phyloP scores from a whole-genome alignment of 73 alveolate genomes.

The Tetrahymena malaccensis region DNA sequence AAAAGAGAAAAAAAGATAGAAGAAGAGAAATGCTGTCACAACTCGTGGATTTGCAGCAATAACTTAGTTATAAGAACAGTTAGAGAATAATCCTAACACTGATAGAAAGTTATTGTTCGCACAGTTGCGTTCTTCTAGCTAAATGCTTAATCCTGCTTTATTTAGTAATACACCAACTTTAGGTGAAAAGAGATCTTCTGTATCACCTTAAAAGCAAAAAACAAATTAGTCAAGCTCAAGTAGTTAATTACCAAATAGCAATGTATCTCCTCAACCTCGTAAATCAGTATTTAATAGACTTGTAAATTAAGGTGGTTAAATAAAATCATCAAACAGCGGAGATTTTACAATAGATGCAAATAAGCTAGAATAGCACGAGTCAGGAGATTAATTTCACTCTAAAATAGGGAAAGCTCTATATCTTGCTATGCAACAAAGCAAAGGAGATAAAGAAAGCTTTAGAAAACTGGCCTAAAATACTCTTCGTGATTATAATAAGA shows the following conservation, averaged over 20 bases:
- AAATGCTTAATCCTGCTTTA: background rate
- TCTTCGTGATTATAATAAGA: background rate
- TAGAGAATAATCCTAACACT: background rate
- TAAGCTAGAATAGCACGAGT: background rate
- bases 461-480: background rate
- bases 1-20: conserved; percentile 25
- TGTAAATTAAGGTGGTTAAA: background rate
- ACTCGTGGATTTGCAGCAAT: background rate
- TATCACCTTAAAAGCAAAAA: background rate
- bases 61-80: background rate
- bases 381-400: background rate
- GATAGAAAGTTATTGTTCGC: background rate
- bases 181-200: background rate
- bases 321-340: background rate
- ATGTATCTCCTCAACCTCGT: background rate
- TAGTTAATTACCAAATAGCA: background rate
- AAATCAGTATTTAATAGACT: background rate
- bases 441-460: background rate
- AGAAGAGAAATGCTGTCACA: background rate
- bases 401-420: background rate
- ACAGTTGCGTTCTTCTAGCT: background rate
- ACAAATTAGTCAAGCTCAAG: background rate
- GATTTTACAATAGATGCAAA: background rate
- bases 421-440: background rate
- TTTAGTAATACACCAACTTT: background rate